Evolutionary conservation across 2,329 filamentous ascomycete genomes (phyloP), one percentile per base, ranked within the genome.

Genomic region (Hymenotorrendiella dingleyae): DNA sequence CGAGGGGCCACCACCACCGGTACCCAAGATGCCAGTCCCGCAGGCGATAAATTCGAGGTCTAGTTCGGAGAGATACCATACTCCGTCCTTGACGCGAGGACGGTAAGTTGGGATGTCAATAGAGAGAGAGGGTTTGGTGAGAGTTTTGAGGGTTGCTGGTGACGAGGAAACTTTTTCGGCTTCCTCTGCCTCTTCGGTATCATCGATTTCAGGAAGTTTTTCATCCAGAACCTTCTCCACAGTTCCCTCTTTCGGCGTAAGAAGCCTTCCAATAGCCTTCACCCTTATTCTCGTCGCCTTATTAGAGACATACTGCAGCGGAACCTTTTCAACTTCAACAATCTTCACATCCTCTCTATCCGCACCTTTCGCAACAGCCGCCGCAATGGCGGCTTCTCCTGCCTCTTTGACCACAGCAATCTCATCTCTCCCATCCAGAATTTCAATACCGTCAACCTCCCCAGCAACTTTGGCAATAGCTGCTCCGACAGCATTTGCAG

Each of bases 21-120:
- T 78, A 2, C 76, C 78, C 0, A 82, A 66, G 39, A 82, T 74
- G 48, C 79, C 79, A 54, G 76, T 78, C 1, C 78, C 78, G 6
- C 67, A 73, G 1, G 73, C 62, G 24, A 82, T 73, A 64, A 72
- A 81, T 22, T 64, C 59, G 4, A 81, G 62, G 54, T 82, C 78
- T 0, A 71, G 73, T 52, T 80, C 75, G 9, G 66, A 74, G 28
- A 82, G 59, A 43, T 70, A 70, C 78, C 78, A 82, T 12, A 70
- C 56, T 8, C 75, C 67, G n/a, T 69, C 63, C 27, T 61, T 62
- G 1, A 76, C 68, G 0, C 65, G 65, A 1, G 78, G 78, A 3
- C 59, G 65, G 41, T 60, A 60, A n/a, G 42, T 39, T 29, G 43
- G 32, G 7, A 59, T 36, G 38, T 60, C 49, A 9, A 55, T 21